Evolutionary conservation across 257 asterid genomes (phyloP).

Genomic region (Solanum neorickii): DNA sequence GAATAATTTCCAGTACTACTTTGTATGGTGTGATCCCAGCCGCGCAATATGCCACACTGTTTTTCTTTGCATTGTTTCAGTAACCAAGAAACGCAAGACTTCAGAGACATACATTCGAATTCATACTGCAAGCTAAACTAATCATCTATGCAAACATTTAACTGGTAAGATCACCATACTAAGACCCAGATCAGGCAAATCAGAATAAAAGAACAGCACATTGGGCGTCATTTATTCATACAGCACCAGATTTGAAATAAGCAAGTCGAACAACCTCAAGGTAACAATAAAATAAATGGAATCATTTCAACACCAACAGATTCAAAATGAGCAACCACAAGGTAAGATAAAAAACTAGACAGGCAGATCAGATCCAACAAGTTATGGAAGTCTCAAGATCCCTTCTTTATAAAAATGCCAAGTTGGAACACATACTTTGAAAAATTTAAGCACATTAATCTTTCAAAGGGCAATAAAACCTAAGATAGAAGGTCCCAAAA

Average conservation of each 20-base stretch:
- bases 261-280: neutral
- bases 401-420: neutral
- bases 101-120: neutral
- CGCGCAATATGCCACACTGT: neutral
- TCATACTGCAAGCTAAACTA: neutral
- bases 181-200: neutral
- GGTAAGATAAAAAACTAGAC: neutral
- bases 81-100: neutral
- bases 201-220: neutral
- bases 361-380: neutral
- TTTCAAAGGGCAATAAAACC: neutral
- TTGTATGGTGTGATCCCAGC: neutral
- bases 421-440: neutral
- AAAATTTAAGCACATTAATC: neutral
- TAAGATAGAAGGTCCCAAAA: slow-evolving; percentile 1
- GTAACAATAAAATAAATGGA: neutral
- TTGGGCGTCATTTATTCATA: neutral
- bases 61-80: neutral
- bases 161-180: neutral
- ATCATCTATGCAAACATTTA: neutral
- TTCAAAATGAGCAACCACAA: neutral
- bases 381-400: neutral
- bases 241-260: neutral
- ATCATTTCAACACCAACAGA: neutral
- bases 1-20: neutral